A percentile compares a stretch with the other conserved stretches of the same genome.
Evolutionary conservation across 148 eudicot genomes (phyloP).

Genomic region (Rhododendron ovatum): DNA sequence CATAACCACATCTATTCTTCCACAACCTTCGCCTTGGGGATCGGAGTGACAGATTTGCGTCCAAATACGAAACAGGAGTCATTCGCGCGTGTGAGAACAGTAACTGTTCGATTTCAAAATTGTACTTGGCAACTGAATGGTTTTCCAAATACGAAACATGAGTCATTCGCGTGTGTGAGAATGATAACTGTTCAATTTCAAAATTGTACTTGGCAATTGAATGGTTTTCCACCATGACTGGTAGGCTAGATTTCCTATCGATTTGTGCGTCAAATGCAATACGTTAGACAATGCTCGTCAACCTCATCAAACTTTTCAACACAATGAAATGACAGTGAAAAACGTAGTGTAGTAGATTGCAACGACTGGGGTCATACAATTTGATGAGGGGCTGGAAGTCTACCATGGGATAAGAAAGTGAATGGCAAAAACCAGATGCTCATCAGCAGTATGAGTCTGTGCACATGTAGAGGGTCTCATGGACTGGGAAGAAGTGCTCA

Average conservation of each 20-base stretch:
- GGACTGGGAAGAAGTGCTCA: conserved; percentile 30
- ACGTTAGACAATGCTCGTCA: conserved; percentile 20
- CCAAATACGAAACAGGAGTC: neutral
- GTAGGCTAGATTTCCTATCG: conserved; percentile 37
- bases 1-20: too few species aligned
- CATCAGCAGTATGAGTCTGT: conserved; percentile 33
- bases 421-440: conserved; percentile 24
- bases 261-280: conserved; percentile 32
- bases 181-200: conserved; percentile 26
- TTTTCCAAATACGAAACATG: neutral
- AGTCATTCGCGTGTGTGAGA: conserved; percentile 24
- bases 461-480: conserved; percentile 32
- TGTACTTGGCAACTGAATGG: too few species aligned
- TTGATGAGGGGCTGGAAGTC: conserved; percentile 32
- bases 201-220: conserved; percentile 27
- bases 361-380: conserved; percentile 34
- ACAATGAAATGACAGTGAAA: conserved; percentile 39
- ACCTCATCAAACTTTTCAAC: conserved; percentile 4
- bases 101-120: neutral
- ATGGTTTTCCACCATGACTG: conserved; percentile 28
- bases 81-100: conserved; percentile 24
- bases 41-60: too few species aligned
- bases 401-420: conserved; percentile 34
- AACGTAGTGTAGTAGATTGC: conserved; percentile 52
- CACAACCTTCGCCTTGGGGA: too few species aligned